Percentiles rank a stretch among this genome's conserved stretches.
These are phyloP conservation scores for Trametes maxima DNA, from an alignment of 768 basidiomycete species.

Conservation along the genomic window DNA sequence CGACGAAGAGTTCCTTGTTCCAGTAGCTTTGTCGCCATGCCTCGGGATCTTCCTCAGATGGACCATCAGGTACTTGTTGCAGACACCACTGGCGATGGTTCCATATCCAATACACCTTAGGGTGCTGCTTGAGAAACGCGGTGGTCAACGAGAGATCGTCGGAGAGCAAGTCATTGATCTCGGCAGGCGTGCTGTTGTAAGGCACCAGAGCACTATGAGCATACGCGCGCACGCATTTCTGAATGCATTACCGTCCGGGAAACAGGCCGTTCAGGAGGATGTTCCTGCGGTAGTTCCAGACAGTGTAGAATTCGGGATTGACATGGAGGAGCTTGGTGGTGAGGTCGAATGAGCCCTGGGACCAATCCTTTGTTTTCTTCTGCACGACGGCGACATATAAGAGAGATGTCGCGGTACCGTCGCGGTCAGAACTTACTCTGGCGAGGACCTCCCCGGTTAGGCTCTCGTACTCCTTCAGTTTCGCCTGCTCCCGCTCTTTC, in stretches of 20 bases:
- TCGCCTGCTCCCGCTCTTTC: conserved; percentile 69
- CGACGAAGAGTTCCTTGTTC: conserved; percentile 83
- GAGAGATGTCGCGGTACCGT: conserved; percentile 11
- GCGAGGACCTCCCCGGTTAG: conserved; percentile 65
- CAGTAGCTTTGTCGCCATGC: conserved; percentile 84
- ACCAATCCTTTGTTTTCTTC: conserved; percentile 73
- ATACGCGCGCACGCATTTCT: background rate
- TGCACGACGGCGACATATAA: conserved; percentile 34
- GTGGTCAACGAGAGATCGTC: conserved; percentile 84
- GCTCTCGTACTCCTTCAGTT: conserved; percentile 74
- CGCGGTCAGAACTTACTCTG: conserved; percentile 45
- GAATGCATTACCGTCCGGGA: conserved; percentile 52
- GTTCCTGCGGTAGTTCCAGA: conserved; percentile 92
- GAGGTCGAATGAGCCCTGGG: conserved; percentile 70
- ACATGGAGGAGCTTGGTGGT: conserved; percentile 76
- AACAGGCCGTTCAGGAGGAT: conserved; percentile 78
- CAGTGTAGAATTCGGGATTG: conserved; percentile 95
- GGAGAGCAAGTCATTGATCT: conserved; percentile 63
- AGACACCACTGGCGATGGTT: conserved; percentile 97
- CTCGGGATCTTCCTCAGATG: conserved; percentile 49
- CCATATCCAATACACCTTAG: conserved; percentile 99
- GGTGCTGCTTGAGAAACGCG: conserved; percentile 76
- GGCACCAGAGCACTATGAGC: background rate
- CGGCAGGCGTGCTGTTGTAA: conserved; percentile 53
- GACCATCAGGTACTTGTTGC: conserved; percentile 78